Percentiles rank a stretch among this genome's conserved stretches.
These are phyloP conservation scores for Graphium sp. DNA, from an alignment of 2,329 filamentous ascomycete genomes.

Conservation along the genomic window DNA sequence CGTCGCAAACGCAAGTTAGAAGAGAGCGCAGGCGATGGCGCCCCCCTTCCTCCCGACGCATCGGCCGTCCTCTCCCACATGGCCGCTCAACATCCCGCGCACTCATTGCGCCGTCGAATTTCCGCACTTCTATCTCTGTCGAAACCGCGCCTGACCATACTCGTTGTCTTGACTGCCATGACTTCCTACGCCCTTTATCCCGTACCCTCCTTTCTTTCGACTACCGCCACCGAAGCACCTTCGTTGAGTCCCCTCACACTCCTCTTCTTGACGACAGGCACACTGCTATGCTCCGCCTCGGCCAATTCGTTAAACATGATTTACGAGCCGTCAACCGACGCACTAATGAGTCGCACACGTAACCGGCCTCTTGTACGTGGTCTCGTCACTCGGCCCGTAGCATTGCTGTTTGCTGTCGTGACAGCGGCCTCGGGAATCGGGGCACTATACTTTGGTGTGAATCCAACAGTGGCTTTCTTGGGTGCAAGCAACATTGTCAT, in stretches of 20 bases:
- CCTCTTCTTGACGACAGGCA: slow-evolving; percentile 79
- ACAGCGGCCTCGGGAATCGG: slow-evolving; percentile 54
- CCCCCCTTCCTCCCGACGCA: slow-evolving; percentile 26
- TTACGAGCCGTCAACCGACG: slow-evolving; percentile 79
- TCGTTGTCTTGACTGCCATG: slow-evolving; percentile 83
- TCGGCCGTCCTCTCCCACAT: slow-evolving; percentile 37
- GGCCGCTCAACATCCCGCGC: slow-evolving; percentile 29
- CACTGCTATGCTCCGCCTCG: slow-evolving; percentile 72
- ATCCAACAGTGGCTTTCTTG: slow-evolving; percentile 78
- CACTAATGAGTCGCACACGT: slow-evolving; percentile 81
- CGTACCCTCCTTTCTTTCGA: slow-evolving; percentile 67
- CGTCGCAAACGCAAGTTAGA: too few relatives aligned
- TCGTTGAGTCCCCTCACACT: slow-evolving; percentile 83
- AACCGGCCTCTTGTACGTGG: slow-evolving; percentile 78
- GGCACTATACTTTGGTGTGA: slow-evolving; percentile 76
- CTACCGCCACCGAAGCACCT: slow-evolving; percentile 48
- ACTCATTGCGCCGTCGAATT: slow-evolving; percentile 46
- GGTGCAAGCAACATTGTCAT: slow-evolving; percentile 73
- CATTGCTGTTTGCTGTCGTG: slow-evolving; percentile 61
- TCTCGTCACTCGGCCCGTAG: slow-evolving; percentile 54
- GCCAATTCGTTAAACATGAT: slow-evolving; percentile 97
- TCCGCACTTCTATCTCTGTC: slow-evolving; percentile 78
- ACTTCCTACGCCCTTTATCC: slow-evolving; percentile 87
- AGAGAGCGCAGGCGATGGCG: too few relatives aligned
- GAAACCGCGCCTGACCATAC: slow-evolving; percentile 85